phyloP scores from a whole-genome alignment of 495 filamentous ascomycete genomes.

The Hyphodiscus hymeniophilus region DNA sequence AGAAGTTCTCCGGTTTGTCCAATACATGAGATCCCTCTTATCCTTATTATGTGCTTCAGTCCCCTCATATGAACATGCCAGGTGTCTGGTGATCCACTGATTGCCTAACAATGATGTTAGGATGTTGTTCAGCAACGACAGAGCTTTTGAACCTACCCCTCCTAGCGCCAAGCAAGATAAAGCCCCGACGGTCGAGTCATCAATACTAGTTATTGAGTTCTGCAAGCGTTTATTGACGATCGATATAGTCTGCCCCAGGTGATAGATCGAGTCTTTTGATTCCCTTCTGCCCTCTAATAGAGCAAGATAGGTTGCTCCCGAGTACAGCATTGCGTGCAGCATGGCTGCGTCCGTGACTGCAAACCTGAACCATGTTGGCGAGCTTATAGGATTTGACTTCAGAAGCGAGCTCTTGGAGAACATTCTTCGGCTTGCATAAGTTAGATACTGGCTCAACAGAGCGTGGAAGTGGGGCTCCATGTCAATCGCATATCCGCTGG shows the following conservation, averaged over 20 bases:
- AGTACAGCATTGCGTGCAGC: slow-evolving; percentile 11
- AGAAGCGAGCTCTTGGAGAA: slow-evolving; percentile 2
- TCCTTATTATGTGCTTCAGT: slow-evolving; percentile 9
- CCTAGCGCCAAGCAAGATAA: slow-evolving; percentile 16
- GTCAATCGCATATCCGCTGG: slow-evolving; percentile 3
- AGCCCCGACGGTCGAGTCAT: slow-evolving; percentile 12
- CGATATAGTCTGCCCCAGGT: slow-evolving; percentile 1
- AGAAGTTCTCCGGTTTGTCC: not conserved
- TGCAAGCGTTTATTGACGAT: slow-evolving; percentile 9
- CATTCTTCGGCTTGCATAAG: not conserved
- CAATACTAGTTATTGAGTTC: not conserved
- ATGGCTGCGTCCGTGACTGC: slow-evolving; percentile 10
- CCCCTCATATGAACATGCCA: slow-evolving; percentile 16
- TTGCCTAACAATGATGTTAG: slow-evolving; percentile 3
- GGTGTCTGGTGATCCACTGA: slow-evolving; percentile 1
- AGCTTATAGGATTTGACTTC: not conserved
- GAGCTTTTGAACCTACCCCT: slow-evolving; percentile 2
- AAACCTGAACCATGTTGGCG: slow-evolving; percentile 8
- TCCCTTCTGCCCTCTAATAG: slow-evolving; percentile 5
- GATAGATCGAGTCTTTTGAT: slow-evolving; percentile 3
- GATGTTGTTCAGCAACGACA: not conserved
- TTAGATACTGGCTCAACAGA: slow-evolving; percentile 9
- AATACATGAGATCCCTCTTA: not conserved
- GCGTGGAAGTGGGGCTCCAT: slow-evolving; percentile 4
- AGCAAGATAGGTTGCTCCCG: slow-evolving; percentile 1